These are phyloP conservation scores for Herpetomonas muscarum DNA, from an alignment of 208 protist genomes.

Conservation along the genomic window DNA sequence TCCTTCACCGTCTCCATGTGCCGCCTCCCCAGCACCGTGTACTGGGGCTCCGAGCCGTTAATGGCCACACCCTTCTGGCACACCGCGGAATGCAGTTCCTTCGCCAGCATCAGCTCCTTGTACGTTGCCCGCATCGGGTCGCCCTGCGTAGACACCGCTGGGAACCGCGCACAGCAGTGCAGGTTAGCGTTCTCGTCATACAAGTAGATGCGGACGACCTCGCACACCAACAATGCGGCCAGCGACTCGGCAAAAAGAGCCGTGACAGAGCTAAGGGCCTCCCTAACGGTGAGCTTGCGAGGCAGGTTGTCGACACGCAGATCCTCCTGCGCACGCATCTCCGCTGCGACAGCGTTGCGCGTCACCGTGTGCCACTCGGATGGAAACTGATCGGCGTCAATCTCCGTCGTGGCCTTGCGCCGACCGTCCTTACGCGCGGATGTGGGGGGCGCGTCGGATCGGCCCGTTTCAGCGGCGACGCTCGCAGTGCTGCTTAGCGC, in stretches of 20 bases:
- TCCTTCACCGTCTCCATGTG: conserved; percentile 31
- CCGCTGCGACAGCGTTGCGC: conserved; percentile 9
- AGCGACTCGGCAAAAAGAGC: conserved; percentile 75
- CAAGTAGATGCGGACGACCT: conserved; percentile 85
- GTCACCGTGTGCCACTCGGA: conserved; percentile 16
- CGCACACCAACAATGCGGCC: conserved; percentile 70
- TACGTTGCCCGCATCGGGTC: conserved; percentile 73
- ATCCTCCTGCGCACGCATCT: conserved; percentile 5
- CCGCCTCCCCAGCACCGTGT: conserved; percentile 17
- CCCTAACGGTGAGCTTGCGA: conserved; percentile 4
- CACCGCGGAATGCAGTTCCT: conserved; percentile 73
- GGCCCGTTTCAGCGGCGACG: too few species aligned
- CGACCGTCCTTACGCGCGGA: too few species aligned
- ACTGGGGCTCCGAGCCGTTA: conserved; percentile 46
- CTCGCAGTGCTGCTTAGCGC: too few species aligned
- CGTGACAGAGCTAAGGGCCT: conserved; percentile 14
- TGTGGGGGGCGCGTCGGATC: too few species aligned
- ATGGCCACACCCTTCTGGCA: conserved; percentile 72
- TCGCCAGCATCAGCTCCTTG: conserved; percentile 71
- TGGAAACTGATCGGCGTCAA: conserved; percentile 11
- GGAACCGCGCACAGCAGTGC: conserved; percentile 64
- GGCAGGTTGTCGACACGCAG: not conserved
- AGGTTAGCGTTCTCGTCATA: conserved; percentile 75
- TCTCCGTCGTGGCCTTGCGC: too few species aligned
- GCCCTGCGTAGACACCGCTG: conserved; percentile 27